Conservation (phyloP, 2,329 filamentous ascomycete species). For the Beauveria varroae region DNA sequence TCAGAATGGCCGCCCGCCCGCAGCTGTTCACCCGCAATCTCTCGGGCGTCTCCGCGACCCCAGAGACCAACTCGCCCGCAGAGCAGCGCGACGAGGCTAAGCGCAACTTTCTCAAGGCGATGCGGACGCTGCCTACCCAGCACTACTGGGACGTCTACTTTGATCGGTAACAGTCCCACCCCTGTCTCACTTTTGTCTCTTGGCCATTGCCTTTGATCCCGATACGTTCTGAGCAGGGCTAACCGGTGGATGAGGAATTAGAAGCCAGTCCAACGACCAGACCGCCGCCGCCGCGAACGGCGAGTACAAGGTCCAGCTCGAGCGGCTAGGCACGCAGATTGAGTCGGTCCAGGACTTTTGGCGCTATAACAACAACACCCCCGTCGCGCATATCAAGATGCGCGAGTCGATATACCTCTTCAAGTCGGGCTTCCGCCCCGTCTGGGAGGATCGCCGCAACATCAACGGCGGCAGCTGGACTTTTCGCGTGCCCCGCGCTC, state of each 20-base stretch:
- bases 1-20: constrained; percentile 49
- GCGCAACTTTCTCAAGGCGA: constrained; percentile 72
- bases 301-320: constrained; percentile 47
- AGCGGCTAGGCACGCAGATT: constrained; percentile 57
- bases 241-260: neutral
- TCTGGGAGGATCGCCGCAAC: constrained; percentile 86
- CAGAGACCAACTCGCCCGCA: constrained; percentile 59
- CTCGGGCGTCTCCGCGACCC: constrained; percentile 52
- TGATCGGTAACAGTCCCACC: constrained; percentile 38
- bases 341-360: constrained; percentile 82
- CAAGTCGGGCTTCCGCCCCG: constrained; percentile 66
- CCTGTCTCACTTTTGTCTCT: neutral
- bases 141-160: constrained; percentile 73
- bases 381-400: constrained; percentile 67
- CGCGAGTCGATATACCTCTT: constrained; percentile 74
- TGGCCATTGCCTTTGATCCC: neutral
- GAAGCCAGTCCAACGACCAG: constrained; percentile 37
- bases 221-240: no score
- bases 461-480: constrained; percentile 83
- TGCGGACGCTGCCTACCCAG: constrained; percentile 66
- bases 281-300: constrained; percentile 27
- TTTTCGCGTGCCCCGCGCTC: constrained; percentile 76
- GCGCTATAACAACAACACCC: constrained; percentile 75
- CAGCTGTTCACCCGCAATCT: constrained; percentile 56
- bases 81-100: constrained; percentile 71